Conservation (phyloP, 768 basidiomycete genomes). For the Suillus plorans region DNA sequence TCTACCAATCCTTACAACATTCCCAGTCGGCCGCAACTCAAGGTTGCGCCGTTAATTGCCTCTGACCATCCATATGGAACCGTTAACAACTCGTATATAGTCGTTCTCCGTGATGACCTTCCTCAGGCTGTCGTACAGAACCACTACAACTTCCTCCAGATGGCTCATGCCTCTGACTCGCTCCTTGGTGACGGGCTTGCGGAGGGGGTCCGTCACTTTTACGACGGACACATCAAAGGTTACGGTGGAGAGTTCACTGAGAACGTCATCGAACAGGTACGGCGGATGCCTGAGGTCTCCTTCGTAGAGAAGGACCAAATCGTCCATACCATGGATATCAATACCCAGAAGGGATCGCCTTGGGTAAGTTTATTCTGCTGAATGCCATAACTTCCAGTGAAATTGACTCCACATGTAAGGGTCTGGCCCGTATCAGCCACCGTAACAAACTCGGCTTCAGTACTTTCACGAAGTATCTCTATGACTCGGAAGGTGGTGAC, state of each 20-base stretch:
- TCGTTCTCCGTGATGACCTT: slow-evolving; percentile 78
- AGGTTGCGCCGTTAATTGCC: slow-evolving; percentile 60
- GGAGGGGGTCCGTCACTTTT: slow-evolving; percentile 72
- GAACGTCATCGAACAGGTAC: slow-evolving; percentile 69
- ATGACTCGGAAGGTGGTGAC: slow-evolving; percentile 70
- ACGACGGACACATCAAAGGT: slow-evolving; percentile 68
- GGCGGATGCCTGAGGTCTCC: slow-evolving; percentile 84
- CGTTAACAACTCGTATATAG: slow-evolving; percentile 92
- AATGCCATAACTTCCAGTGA: not conserved
- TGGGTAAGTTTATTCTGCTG: slow-evolving; percentile 62
- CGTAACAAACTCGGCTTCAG: slow-evolving; percentile 68
- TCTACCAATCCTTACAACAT: slow-evolving; percentile 40
- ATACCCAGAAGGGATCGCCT: slow-evolving; percentile 67
- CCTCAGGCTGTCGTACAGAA: slow-evolving; percentile 58
- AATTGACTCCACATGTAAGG: slow-evolving; percentile 47
- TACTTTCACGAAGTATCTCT: slow-evolving; percentile 84
- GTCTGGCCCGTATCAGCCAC: slow-evolving; percentile 94
- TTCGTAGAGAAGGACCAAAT: slow-evolving; percentile 94
- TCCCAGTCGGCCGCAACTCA: slow-evolving; percentile 43
- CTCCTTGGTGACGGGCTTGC: slow-evolving; percentile 43
- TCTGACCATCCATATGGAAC: slow-evolving; percentile 65
- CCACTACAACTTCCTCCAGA: slow-evolving; percentile 77
- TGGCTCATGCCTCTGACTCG: slow-evolving; percentile 54
- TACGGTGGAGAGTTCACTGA: slow-evolving; percentile 82
- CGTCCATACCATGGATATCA: slow-evolving; percentile 59